Evolutionary conservation across 345 rosid species (phyloP).

Genomic region (Acer saccharum): DNA sequence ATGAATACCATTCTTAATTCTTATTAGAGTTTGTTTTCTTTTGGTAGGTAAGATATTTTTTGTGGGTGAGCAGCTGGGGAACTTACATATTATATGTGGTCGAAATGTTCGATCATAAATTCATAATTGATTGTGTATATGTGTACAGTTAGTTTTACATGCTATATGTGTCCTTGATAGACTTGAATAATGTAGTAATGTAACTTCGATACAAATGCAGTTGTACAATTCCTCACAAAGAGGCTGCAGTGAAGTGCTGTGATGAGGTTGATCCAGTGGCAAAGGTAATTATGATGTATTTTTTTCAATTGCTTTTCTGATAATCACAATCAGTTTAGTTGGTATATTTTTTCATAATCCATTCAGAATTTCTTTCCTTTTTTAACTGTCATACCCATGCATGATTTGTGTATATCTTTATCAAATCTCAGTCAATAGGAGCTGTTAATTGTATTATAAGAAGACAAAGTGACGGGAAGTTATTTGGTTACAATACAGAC

Average conservation of each 20-base stretch:
- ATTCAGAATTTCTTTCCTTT: constrained; percentile 1
- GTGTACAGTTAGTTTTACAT: not conserved
- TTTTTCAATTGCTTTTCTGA: not conserved
- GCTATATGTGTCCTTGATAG: constrained; percentile 10
- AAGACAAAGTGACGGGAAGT: constrained; percentile 74
- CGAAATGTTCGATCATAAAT: not conserved
- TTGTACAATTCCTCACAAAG: constrained; percentile 92
- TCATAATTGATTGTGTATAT: not conserved
- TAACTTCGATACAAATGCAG: constrained; percentile 44
- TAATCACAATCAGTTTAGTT: constrained; percentile 8
- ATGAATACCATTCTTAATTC: constrained; percentile 3
- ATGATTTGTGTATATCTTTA: constrained; percentile 26
- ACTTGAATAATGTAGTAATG: constrained; percentile 8
- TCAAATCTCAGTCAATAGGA: constrained; percentile 75
- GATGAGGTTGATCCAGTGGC: constrained; percentile 93
- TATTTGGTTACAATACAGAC: constrained; percentile 84
- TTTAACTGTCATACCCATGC: constrained; percentile 2
- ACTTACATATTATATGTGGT: not conserved
- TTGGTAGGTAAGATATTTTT: not conserved
- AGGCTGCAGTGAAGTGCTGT: constrained; percentile 76
- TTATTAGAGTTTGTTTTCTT: constrained; percentile 8
- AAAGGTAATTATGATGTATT: constrained; percentile 49
- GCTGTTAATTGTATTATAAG: constrained; percentile 90
- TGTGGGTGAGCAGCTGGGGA: not conserved
- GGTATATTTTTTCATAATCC: not conserved